A percentile compares a stretch with the other conserved stretches of the same genome.
Evolutionary conservation across 257 asterid genomes (phyloP).

Genomic region (Sherardia arvensis): DNA sequence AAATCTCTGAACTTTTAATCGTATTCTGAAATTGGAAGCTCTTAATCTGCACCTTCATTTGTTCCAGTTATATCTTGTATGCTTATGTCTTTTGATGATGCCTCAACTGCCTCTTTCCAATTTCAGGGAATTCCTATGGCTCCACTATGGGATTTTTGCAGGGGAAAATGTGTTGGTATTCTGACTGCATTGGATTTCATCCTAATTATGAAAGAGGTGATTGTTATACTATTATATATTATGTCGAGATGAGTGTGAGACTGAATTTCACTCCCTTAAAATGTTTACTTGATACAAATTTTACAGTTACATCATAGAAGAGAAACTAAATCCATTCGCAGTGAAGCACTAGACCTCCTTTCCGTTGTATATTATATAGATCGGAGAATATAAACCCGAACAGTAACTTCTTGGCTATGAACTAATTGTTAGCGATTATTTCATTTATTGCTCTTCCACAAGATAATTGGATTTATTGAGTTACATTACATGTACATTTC

Average conservation of each 20-base stretch:
- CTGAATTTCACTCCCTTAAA: not conserved
- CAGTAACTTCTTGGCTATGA: not conserved
- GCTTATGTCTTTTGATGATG: conserved; percentile 2
- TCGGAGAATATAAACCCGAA: not conserved
- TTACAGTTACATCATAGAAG: not conserved
- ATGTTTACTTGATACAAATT: not conserved
- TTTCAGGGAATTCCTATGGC: conserved; percentile 79
- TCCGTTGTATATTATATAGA: not conserved
- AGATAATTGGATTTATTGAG: not conserved
- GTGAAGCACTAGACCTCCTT: not conserved
- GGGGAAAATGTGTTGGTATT: conserved; percentile 74
- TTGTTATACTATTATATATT: conserved; percentile 3
- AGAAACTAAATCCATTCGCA: not conserved
- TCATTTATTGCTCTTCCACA: not conserved
- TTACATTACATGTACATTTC: not conserved
- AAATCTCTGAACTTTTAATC: not conserved
- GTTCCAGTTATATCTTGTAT: not conserved
- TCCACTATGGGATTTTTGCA: conserved; percentile 78
- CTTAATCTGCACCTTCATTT: not conserved
- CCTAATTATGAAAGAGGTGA: conserved; percentile 86
- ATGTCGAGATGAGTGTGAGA: not conserved
- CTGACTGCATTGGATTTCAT: conserved; percentile 86
- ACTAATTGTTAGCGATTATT: not conserved
- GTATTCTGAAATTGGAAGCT: not conserved
- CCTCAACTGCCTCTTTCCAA: conserved; percentile 11